These are phyloP conservation scores for Erysimum cheiranthoides DNA, from an alignment of 345 rosid genomes.

Conservation along the genomic window DNA sequence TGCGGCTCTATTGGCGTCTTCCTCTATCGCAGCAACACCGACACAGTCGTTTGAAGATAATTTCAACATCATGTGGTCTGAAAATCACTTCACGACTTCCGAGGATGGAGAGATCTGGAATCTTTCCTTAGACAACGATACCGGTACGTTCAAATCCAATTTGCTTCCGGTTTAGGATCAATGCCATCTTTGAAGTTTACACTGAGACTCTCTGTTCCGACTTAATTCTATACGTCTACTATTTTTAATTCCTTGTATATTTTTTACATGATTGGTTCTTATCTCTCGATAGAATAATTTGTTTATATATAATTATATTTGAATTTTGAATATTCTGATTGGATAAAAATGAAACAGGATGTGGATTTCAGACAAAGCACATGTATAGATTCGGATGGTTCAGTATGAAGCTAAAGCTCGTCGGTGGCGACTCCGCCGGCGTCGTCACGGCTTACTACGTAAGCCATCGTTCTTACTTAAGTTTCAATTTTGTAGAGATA, in stretches of 20 bases:
- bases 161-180: conserved; percentile 5
- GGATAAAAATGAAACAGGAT: conserved; percentile 54
- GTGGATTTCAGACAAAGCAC: conserved; percentile 96
- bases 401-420: conserved; percentile 94
- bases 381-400: conserved; percentile 97
- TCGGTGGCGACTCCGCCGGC: conserved; percentile 97
- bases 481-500: not conserved
- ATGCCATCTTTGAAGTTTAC: not conserved
- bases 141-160: conserved; percentile 55
- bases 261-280: conserved; percentile 7
- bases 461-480: conserved; percentile 16
- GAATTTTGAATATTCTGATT: conserved; percentile 7
- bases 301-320: not conserved
- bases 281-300: conserved; percentile 5
- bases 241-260: not conserved
- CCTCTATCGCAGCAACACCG: conserved; percentile 49
- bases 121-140: conserved; percentile 85
- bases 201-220: not conserved
- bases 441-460: conserved; percentile 97
- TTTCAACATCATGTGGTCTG: conserved; percentile 93
- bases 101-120: conserved; percentile 98
- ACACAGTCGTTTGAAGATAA: conserved; percentile 77
- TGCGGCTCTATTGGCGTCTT: conserved; percentile 49
- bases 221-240: not conserved
- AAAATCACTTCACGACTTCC: conserved; percentile 88